Percentiles rank a stretch among this genome's conserved stretches.
Conservation (phyloP, 2,329 filamentous ascomycete genomes). For the Cercospora janseana region DNA sequence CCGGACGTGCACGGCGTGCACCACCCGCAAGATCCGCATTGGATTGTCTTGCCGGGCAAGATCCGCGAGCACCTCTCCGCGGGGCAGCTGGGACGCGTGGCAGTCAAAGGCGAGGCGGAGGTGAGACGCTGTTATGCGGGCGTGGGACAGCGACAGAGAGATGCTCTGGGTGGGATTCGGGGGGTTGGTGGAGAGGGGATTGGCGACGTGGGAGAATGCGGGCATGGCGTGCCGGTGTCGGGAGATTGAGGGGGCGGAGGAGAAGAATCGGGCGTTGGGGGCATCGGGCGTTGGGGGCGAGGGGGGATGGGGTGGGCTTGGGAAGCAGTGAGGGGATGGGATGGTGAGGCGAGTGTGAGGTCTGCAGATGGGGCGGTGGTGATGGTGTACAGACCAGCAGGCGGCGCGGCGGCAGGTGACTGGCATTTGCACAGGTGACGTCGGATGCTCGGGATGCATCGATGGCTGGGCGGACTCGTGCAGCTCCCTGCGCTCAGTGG, state of each 20-base stretch:
- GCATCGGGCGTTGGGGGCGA: too few species aligned
- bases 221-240: slow-evolving; percentile 15
- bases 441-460: too few species aligned
- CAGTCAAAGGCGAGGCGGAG: slow-evolving; percentile 9
- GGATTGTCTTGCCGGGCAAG: slow-evolving; percentile 24
- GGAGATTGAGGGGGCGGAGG: slow-evolving; percentile 13
- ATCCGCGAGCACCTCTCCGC: slow-evolving; percentile 19
- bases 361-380: too few species aligned
- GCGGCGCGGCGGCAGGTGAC: too few species aligned
- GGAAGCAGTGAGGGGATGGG: too few species aligned
- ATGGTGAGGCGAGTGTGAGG: too few species aligned
- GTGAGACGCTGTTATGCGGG: slow-evolving; percentile 12
- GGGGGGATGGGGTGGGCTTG: too few species aligned
- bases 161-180: slow-evolving; percentile 10
- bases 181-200: slow-evolving; percentile 11
- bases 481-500: too few species aligned
- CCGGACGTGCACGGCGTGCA: slow-evolving; percentile 23
- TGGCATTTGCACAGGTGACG: too few species aligned
- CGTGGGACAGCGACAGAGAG: slow-evolving; percentile 10
- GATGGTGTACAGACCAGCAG: too few species aligned
- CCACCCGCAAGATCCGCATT: slow-evolving; percentile 19
- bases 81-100: slow-evolving; percentile 16
- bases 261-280: slow-evolving; percentile 9
- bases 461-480: too few species aligned
- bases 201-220: slow-evolving; percentile 19